Base-by-base conservation (phyloP, 2,329 filamentous ascomycete species). In the Chaetomiaceae sp. region DNA sequence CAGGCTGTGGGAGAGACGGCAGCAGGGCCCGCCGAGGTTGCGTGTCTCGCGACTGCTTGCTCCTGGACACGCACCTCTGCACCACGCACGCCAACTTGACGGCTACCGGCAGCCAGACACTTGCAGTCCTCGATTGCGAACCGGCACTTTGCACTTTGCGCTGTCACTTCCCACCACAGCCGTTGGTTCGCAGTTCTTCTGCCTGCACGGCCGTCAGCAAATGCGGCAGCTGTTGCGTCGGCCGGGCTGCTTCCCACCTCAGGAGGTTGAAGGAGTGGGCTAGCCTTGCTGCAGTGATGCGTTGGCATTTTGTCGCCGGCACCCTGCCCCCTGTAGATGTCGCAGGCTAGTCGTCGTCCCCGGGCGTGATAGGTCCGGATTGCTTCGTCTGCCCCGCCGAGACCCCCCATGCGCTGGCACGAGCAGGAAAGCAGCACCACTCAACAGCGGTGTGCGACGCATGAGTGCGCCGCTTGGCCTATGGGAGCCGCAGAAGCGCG, bases 321-420 rank as follows among this genome's bases (percentile, higher is more conserved):
- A 72, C 63, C 64, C 64, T 64, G 65, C 49, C 65, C 65, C 64
- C 63, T 62, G 68, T 62, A 54, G 48, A 34, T 50, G 55, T 63
- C 58, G 66, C 62, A 59, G 60, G 60, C 62, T 62, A 58, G 58
- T 49, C 52, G 56, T 52, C 58, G 49, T 59, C 52, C 54, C 52
- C 49, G 50, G 47, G 57, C 58, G 51, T 69, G 66, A 76, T 74
- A 75, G 72, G 72, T 62, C 63, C 58, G 59, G 54, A 56, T 47
- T 48, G 54, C 50, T 54, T 59, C 61, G 57, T 56, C 55, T 53
- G 60, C 62, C 63, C 61, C 70, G 69, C 65, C 62, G 47, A 43
- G 58, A 51, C 42, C 29, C 48, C 36, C 45, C 41, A 19, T 46
- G 38, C 17, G 60, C 59, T 59, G 60, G 53, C 56, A 50, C 60